These are phyloP conservation scores for Alternaria longipes DNA, from an alignment of 2,329 filamentous ascomycete genomes.

Conservation along the genomic window DNA sequence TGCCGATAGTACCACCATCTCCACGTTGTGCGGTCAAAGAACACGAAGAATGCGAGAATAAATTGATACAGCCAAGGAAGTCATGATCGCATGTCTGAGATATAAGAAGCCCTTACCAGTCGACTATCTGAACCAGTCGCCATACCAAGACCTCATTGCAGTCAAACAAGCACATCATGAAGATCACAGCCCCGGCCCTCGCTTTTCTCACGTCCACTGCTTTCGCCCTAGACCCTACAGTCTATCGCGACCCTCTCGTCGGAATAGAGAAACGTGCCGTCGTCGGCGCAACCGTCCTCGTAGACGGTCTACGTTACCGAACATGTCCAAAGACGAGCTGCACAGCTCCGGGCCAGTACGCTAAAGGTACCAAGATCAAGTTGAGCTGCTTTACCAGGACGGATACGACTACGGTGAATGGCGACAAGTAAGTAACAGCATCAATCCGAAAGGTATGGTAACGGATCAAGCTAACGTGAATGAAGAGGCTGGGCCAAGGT, in stretches of 20 bases:
- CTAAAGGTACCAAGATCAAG: constrained; percentile 11
- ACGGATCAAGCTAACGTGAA: neutral
- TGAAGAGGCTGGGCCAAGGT: constrained; percentile 11
- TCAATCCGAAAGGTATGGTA: neutral
- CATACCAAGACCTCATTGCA: neutral
- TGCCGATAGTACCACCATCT: neutral
- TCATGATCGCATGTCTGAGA: neutral
- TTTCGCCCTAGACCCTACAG: neutral
- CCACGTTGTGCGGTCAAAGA: neutral
- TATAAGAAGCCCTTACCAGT: neutral
- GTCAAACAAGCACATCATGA: neutral
- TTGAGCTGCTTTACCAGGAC: constrained; percentile 12
- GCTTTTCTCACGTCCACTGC: neutral
- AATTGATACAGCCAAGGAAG: neutral
- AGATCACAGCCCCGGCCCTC: neutral
- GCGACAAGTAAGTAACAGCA: constrained; percentile 9
- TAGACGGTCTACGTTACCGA: constrained; percentile 15
- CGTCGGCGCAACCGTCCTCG: constrained; percentile 7
- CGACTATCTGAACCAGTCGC: neutral
- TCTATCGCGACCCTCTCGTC: neutral
- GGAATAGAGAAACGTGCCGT: constrained; percentile 6
- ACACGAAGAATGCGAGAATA: neutral
- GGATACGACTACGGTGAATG: constrained; percentile 8
- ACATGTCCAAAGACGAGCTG: constrained; percentile 15
- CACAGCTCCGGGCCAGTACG: constrained; percentile 11